These are phyloP conservation scores for Saturnispora hagleri DNA, from an alignment of 805 yeast species.

Conservation along the genomic window DNA sequence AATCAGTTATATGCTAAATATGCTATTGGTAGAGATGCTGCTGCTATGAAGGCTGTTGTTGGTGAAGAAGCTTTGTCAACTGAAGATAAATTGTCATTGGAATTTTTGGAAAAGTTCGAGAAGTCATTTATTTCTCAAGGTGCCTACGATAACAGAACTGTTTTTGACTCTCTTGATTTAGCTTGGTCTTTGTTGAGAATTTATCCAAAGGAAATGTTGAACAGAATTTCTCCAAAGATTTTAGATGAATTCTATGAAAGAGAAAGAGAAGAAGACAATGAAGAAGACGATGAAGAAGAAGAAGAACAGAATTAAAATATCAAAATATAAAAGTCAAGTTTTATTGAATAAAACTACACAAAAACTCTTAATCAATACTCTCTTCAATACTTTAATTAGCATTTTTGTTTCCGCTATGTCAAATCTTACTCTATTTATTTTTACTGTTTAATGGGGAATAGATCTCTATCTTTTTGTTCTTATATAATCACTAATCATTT, in stretches of 20 bases:
- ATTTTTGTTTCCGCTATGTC: neutral
- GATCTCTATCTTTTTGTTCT: neutral
- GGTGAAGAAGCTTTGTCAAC: constrained; percentile 99
- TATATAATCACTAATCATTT: neutral
- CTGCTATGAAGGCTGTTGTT: constrained; percentile 99
- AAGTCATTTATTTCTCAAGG: constrained; percentile 93
- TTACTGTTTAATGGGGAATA: neutral
- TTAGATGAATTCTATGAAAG: constrained; percentile 92
- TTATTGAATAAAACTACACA: neutral
- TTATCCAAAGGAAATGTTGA: constrained; percentile 97
- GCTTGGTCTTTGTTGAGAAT: constrained; percentile 98
- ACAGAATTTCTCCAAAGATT: constrained; percentile 97
- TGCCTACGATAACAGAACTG: constrained; percentile 90
- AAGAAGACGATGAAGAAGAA: constrained; percentile 12
- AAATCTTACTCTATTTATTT: neutral
- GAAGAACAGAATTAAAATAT: constrained; percentile 4
- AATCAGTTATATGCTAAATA: constrained; percentile 98
- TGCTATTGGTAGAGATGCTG: constrained; percentile 99
- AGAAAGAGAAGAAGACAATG: constrained; percentile 47
- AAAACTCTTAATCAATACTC: neutral
- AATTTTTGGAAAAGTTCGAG: constrained; percentile 96
- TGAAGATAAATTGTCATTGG: constrained; percentile 95
- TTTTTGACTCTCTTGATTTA: constrained; percentile 91
- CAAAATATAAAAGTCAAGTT: neutral
- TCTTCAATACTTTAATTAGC: neutral